Conservation (phyloP, 257 asterid species). For the Scutellaria minor region DNA sequence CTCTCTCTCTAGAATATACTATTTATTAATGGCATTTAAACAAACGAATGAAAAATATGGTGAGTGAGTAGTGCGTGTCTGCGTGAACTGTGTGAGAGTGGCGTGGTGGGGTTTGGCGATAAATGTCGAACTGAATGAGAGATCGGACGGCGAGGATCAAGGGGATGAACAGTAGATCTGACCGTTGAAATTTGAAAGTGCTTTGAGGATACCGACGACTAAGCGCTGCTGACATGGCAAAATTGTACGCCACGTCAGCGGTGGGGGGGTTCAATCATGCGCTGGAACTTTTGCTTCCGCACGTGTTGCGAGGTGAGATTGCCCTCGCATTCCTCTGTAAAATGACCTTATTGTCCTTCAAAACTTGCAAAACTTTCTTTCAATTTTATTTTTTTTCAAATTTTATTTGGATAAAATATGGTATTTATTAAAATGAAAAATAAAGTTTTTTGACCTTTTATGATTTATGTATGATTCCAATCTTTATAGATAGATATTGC, state of each 20-base stretch:
- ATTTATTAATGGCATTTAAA: conserved; percentile 16
- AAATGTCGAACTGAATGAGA: neutral
- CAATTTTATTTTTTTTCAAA: neutral
- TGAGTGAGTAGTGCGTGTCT: conserved; percentile 31
- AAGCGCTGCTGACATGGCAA: conserved; percentile 40
- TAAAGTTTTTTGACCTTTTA: too few relatives aligned
- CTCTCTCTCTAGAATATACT: conserved; percentile 31
- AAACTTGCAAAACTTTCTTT: neutral
- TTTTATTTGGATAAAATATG: neutral
- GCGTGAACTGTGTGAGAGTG: conserved; percentile 33
- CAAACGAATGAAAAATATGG: neutral
- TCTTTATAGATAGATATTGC: too few relatives aligned
- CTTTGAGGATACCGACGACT: conserved; percentile 37
- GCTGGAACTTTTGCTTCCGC: conserved; percentile 33
- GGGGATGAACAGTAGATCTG: conserved; percentile 49
- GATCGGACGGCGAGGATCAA: conserved; percentile 49
- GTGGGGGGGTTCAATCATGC: conserved; percentile 25
- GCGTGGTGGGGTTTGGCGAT: conserved; percentile 8
- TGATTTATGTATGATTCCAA: too few relatives aligned
- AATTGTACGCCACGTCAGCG: conserved; percentile 37
- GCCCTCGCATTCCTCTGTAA: conserved; percentile 10
- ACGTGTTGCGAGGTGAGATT: conserved; percentile 36
- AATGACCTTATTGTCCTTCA: conserved; percentile 31
- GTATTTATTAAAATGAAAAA: too few relatives aligned
- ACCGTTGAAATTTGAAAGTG: conserved; percentile 74